Conservation (phyloP, 1,139 yeast genomes). For the Candida tunisiensis region DNA sequence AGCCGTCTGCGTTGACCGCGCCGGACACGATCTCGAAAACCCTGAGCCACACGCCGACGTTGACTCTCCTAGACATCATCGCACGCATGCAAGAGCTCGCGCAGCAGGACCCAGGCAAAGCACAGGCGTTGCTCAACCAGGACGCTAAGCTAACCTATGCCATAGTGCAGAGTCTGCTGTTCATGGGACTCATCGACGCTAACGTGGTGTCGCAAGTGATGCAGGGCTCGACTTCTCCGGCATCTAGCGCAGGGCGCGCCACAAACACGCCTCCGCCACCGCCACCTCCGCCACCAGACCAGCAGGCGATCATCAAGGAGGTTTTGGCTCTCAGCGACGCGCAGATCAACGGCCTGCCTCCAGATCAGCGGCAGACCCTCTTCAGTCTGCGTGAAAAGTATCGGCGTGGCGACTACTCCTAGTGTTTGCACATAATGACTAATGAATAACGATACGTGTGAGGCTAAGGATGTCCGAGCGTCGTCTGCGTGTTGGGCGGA, state of each 20-base stretch:
- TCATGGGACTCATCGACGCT: conserved; percentile 40
- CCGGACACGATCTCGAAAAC: conserved; percentile 49
- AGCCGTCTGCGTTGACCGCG: no score
- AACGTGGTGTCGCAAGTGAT: conserved; percentile 25
- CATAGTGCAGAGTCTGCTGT: conserved; percentile 55
- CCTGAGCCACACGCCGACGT: conserved; percentile 38
- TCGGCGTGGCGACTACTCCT: conserved; percentile 8
- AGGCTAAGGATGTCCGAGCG: no score
- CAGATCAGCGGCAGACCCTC: no score
- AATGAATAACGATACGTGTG: no score
- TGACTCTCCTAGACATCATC: conserved; percentile 36
- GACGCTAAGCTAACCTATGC: conserved; percentile 76
- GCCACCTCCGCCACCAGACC: conserved; percentile 4
- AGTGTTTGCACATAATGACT: conserved; percentile 1
- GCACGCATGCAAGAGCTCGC: conserved; percentile 52
- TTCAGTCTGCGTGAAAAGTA: conserved; percentile 9
- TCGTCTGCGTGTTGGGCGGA: no score
- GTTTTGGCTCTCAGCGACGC: no score
- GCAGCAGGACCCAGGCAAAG: conserved; percentile 42
- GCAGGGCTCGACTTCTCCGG: conserved; percentile 3
- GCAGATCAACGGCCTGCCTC: no score
- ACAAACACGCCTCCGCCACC: conserved; percentile 1
- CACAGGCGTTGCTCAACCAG: conserved; percentile 43
- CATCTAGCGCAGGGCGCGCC: conserved; percentile 1
- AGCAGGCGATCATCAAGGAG: no score